These are phyloP conservation scores for Telopea speciosissima DNA, from an alignment of 177 flowering plant species.

Conservation along the genomic window DNA sequence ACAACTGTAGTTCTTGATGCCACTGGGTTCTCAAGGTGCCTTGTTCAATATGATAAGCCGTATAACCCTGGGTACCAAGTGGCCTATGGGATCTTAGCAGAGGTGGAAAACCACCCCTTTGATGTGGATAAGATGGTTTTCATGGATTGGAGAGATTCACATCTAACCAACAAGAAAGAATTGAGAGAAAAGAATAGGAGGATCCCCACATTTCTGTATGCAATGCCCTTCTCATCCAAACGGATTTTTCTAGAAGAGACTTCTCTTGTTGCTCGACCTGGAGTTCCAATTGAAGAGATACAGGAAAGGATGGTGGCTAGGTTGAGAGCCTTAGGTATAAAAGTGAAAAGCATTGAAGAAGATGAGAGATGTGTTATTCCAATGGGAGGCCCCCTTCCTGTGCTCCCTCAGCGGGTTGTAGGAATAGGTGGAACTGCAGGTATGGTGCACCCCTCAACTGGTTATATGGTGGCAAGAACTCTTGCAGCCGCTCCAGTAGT, in stretches of 20 bases:
- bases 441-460: constrained; percentile 94
- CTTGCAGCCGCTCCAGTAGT: constrained; percentile 86
- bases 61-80: constrained; percentile 92
- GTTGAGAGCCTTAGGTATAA: constrained; percentile 65
- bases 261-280: constrained; percentile 87
- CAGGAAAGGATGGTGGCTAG: constrained; percentile 83
- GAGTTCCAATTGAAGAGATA: constrained; percentile 59
- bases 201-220: constrained; percentile 81
- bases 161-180: constrained; percentile 34
- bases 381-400: constrained; percentile 96
- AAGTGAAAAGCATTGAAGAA: constrained; percentile 74
- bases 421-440: constrained; percentile 97
- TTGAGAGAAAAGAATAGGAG: constrained; percentile 49
- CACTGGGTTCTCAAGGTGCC: constrained; percentile 74
- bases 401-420: constrained; percentile 77
- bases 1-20: constrained; percentile 81
- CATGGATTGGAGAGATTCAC: constrained; percentile 94
- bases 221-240: constrained; percentile 78
- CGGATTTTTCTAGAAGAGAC: constrained; percentile 90
- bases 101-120: constrained; percentile 83
- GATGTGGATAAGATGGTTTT: constrained; percentile 83
- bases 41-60: constrained; percentile 86
- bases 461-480: constrained; percentile 92
- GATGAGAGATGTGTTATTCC: constrained; percentile 88
- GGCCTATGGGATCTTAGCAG: constrained; percentile 84